Evolutionary conservation across 2,329 filamentous ascomycete genomes (phyloP).

Genomic region (Fusarium sulawesiense): DNA sequence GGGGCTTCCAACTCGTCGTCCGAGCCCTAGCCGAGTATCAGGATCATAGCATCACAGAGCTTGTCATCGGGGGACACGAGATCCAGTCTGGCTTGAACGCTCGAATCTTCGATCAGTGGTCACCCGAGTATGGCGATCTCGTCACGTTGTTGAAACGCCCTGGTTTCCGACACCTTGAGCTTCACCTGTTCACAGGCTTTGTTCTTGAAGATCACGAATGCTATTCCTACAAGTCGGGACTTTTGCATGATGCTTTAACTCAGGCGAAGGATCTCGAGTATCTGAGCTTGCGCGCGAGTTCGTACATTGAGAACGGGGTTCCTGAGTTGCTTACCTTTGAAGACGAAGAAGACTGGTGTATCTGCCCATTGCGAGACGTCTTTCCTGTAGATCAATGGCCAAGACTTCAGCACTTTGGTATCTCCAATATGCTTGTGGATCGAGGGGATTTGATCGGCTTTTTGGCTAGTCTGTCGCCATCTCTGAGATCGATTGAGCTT

Average conservation of each 20-base stretch:
- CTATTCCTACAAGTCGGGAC: neutral
- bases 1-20: neutral
- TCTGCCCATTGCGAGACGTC: accelerated
- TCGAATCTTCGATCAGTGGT: neutral
- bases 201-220: accelerated
- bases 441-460: neutral
- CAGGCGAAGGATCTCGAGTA: neutral
- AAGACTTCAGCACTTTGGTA: neutral
- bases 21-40: neutral
- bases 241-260: neutral
- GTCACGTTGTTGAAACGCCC: neutral
- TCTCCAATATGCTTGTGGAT: neutral
- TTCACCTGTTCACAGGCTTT: neutral
- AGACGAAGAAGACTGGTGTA: accelerated
- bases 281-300: neutral
- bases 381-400: neutral
- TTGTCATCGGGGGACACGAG: neutral
- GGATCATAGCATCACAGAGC: neutral
- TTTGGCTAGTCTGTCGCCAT: neutral
- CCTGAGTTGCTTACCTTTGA: neutral
- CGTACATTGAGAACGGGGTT: accelerated
- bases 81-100: neutral
- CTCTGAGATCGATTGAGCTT: neutral
- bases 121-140: neutral
- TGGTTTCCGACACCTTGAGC: neutral